phyloP scores from a whole-genome alignment of 768 basidiomycete species.

The Boletus insuetus region DNA sequence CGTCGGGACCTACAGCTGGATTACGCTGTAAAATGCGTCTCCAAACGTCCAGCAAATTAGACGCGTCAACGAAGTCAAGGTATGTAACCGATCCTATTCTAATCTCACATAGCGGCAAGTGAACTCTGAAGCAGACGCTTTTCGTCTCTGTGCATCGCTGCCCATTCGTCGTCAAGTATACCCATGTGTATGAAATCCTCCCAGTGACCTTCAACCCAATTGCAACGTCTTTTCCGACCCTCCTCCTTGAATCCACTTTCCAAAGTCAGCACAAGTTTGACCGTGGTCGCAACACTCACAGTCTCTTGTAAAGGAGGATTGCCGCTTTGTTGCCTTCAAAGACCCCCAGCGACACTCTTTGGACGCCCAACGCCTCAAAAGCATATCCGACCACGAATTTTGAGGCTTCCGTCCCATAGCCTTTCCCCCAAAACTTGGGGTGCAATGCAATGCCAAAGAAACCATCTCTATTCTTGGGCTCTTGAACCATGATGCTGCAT shows the following conservation, averaged over 20 bases:
- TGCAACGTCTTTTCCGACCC: constrained; percentile 26
- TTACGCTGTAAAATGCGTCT: too few species aligned
- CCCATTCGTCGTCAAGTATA: constrained; percentile 16
- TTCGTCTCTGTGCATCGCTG: not conserved
- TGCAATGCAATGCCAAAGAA: constrained; percentile 24
- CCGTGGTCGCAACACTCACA: constrained; percentile 17
- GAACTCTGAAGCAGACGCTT: too few species aligned
- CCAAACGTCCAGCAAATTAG: too few species aligned
- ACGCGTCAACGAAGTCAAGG: too few species aligned
- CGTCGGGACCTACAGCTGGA: too few species aligned
- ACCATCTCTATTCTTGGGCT: constrained; percentile 28
- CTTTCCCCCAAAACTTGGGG: constrained; percentile 24
- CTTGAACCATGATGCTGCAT: constrained; percentile 1
- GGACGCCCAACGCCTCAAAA: constrained; percentile 21
- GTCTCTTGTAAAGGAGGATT: constrained; percentile 25
- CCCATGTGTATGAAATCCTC: constrained; percentile 20
- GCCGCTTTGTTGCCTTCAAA: constrained; percentile 15
- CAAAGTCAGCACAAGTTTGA: not conserved
- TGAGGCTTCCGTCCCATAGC: constrained; percentile 22
- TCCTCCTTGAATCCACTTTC: constrained; percentile 24
- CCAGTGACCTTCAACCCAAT: constrained; percentile 33
- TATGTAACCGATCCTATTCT: too few species aligned
- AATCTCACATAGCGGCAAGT: too few species aligned
- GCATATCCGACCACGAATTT: constrained; percentile 20
- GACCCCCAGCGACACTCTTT: constrained; percentile 25